These are phyloP conservation scores for Dictyostelium brefeldianum DNA, from an alignment of 78 protist genomes.

Conservation along the genomic window DNA sequence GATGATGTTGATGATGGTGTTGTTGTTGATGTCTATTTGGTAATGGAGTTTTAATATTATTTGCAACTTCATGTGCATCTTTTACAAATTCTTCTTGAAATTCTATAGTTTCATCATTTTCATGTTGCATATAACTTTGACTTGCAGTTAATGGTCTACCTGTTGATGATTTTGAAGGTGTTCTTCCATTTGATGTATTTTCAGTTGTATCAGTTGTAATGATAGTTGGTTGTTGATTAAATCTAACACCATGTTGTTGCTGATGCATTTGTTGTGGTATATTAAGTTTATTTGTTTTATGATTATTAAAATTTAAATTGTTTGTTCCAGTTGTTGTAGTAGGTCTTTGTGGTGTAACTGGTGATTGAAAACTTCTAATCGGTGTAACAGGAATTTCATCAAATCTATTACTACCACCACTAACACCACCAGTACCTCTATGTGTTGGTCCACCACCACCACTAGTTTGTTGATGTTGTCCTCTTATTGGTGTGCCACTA, in stretches of 20 bases:
- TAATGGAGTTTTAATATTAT: conserved; percentile 13
- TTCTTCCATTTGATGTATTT: background rate
- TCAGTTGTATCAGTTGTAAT: background rate
- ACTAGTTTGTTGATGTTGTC: background rate
- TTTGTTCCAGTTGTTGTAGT: background rate
- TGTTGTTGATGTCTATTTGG: background rate
- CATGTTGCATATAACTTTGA: conserved; percentile 13
- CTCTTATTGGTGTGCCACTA: background rate
- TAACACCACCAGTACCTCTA: background rate
- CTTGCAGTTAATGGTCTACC: conserved; percentile 7
- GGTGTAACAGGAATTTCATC: background rate
- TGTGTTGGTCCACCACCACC: too few species aligned
- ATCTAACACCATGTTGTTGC: background rate
- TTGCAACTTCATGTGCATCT: conserved; percentile 4
- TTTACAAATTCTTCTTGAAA: background rate
- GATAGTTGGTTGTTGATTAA: background rate
- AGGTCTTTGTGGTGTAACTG: background rate
- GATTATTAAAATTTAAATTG: background rate
- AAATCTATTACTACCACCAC: background rate
- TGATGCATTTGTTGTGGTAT: background rate
- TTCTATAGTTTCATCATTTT: background rate
- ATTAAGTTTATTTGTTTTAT: background rate
- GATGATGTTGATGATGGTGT: background rate
- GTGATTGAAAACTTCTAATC: background rate
- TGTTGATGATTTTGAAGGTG: conserved; percentile 8